These are phyloP conservation scores for Diaporthe ilicicola DNA, from an alignment of 2,329 filamentous ascomycete species.

Conservation along the genomic window DNA sequence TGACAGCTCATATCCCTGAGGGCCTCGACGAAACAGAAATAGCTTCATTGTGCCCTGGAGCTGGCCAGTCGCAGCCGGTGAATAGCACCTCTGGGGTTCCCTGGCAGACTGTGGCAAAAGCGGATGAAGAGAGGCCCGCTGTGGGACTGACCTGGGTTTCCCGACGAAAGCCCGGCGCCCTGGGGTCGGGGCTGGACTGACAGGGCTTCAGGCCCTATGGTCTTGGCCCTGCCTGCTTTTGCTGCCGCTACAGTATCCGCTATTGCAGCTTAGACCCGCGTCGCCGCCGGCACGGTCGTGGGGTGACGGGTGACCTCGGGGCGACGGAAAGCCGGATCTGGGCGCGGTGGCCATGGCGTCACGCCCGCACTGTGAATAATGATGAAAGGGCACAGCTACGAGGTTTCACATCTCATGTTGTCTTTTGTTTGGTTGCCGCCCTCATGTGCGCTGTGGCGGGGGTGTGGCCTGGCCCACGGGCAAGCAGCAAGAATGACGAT, in stretches of 20 bases:
- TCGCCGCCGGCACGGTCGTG: slow-evolving; percentile 4
- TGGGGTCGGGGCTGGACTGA: not conserved
- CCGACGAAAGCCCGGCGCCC: not conserved
- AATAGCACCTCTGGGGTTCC: not conserved
- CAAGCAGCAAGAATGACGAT: slow-evolving; percentile 1
- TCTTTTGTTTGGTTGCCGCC: not conserved
- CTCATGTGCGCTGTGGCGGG: slow-evolving; percentile 4
- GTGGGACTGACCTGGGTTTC: not conserved
- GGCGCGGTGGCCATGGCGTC: not conserved
- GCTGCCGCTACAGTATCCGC: slow-evolving; percentile 5
- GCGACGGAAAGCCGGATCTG: slow-evolving; percentile 12
- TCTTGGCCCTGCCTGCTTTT: not conserved
- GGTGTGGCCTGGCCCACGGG: not conserved
- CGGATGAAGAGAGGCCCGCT: slow-evolving; percentile 12
- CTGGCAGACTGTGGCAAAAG: slow-evolving; percentile 8
- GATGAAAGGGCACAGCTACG: not conserved
- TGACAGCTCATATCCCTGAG: slow-evolving; percentile 12
- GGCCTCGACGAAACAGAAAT: slow-evolving; percentile 21
- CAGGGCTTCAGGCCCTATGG: not conserved
- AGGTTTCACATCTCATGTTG: not conserved
- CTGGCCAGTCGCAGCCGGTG: slow-evolving; percentile 1
- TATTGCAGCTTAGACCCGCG: not conserved
- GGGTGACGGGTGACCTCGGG: slow-evolving; percentile 10
- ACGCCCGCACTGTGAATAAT: slow-evolving; percentile 18
- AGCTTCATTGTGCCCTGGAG: not conserved